Evolutionary conservation across 345 rosid species (phyloP), one percentile per base, ranked within the genome.

Genomic region (Clarkia xantiana): DNA sequence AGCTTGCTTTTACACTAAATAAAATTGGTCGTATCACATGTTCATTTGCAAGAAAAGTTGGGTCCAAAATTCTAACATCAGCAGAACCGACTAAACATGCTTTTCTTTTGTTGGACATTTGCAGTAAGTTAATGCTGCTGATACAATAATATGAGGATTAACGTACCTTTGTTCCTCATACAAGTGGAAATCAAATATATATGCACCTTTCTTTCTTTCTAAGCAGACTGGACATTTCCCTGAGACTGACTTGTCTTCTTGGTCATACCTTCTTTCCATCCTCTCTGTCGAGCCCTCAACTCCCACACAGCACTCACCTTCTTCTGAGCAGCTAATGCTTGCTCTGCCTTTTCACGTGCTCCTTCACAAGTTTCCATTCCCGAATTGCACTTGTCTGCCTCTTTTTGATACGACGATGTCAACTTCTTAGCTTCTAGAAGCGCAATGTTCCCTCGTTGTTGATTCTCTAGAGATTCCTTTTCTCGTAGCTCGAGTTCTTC

Each of bases 291-390:
- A 52, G 98, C 96, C 67, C 94, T 77, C 18, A 20, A 19, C 69
- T 83, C 98, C 98, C 98, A 86, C 42, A 52, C 51, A 14, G 76
- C 72, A 2, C 89, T 81, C 48, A 79, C 47, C 59, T 79, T 91
- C 93, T 71, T 86, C 62, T 86, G 96, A 20, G 74, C 76, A 16
- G 46, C 78, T 57, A 84, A 65, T 29, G 86, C 73, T 14, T 70
- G 76, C 59, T 83, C 96, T 0, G 96, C 70, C 58, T 79, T 90
- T 63, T 90, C 98, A 68, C 98, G 69, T 5, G 96, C 90, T 68
- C 75, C 98, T 71, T 91, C 98, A 58, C 96, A 86, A 2, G 96
- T 86, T 72, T 84, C 98, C 96, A 91, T 86, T 45, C 96, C 98
- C 0, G 96, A 81, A 67, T 79, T 91, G 65, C 96, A 86, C 59